Percentiles rank a stretch among this genome's conserved stretches.
phyloP scores from a whole-genome alignment of 2,329 filamentous ascomycete genomes.

The Fusarium begoniae region DNA sequence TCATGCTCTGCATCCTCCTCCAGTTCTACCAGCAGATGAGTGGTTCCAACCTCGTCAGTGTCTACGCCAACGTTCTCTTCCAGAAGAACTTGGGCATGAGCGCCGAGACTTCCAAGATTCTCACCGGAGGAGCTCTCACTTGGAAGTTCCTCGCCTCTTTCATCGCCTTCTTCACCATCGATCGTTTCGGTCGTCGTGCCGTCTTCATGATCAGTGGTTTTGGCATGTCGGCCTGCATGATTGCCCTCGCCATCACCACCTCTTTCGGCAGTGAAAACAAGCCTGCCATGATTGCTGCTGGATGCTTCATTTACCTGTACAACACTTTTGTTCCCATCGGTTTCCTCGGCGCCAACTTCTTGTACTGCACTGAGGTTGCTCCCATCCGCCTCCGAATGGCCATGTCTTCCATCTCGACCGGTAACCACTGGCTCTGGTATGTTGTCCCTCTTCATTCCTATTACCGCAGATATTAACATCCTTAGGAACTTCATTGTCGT shows the following conservation, averaged over 20 bases:
- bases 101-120: conserved; percentile 35
- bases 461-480: conserved; percentile 13
- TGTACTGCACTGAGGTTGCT: conserved; percentile 64
- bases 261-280: conserved; percentile 34
- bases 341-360: conserved; percentile 70
- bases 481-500: conserved; percentile 58
- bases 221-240: conserved; percentile 43
- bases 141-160: conserved; percentile 47
- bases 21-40: conserved; percentile 47
- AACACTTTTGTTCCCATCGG: conserved; percentile 74
- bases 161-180: conserved; percentile 43
- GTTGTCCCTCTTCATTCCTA: conserved; percentile 8
- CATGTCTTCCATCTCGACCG: conserved; percentile 63
- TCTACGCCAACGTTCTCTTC: conserved; percentile 45
- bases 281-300: conserved; percentile 35
- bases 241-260: conserved; percentile 40
- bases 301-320: conserved; percentile 69
- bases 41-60: conserved; percentile 42
- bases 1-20: conserved; percentile 44
- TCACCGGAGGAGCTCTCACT: conserved; percentile 41
- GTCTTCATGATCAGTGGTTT: conserved; percentile 40
- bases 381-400: conserved; percentile 56
- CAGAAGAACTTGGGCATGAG: conserved; percentile 39
- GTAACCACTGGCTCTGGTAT: conserved; percentile 44
- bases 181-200: conserved; percentile 41